These are phyloP conservation scores for Geotrichum phurueaensis DNA, from an alignment of 1,139 yeast genomes.

Conservation along the genomic window DNA sequence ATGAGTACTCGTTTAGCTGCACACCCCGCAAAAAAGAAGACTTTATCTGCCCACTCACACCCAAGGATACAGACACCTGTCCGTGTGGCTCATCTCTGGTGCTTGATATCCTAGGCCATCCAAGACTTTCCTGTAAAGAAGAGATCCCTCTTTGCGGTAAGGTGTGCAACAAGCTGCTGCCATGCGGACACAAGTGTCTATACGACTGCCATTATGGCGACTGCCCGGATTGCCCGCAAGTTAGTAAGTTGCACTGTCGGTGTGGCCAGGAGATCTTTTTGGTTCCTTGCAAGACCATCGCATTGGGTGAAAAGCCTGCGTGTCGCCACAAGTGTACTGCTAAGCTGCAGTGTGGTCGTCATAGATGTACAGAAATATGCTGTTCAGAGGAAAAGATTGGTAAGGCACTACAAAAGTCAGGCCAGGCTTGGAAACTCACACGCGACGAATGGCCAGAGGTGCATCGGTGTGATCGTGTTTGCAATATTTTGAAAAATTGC, in stretches of 20 bases:
- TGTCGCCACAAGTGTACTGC: slow-evolving; percentile 78
- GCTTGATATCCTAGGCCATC: slow-evolving; percentile 36
- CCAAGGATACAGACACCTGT: slow-evolving; percentile 54
- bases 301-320: slow-evolving; percentile 47
- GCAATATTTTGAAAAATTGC: slow-evolving; percentile 63
- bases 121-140: slow-evolving; percentile 58
- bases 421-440: slow-evolving; percentile 36
- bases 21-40: slow-evolving; percentile 44
- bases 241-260: slow-evolving; percentile 44
- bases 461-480: slow-evolving; percentile 69
- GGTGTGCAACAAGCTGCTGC: slow-evolving; percentile 53
- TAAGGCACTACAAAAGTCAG: slow-evolving; percentile 51
- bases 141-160: slow-evolving; percentile 67
- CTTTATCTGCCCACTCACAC: slow-evolving; percentile 59
- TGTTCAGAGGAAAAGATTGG: slow-evolving; percentile 66
- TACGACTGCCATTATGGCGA: slow-evolving; percentile 70
- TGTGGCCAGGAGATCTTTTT: slow-evolving; percentile 48
- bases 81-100: slow-evolving; percentile 64
- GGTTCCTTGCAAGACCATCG: slow-evolving; percentile 59
- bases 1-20: slow-evolving; percentile 54
- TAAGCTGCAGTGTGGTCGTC: slow-evolving; percentile 72
- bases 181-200: slow-evolving; percentile 70
- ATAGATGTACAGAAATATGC: slow-evolving; percentile 63
- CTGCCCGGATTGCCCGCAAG: slow-evolving; percentile 56
- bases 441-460: slow-evolving; percentile 33